phyloP scores from a whole-genome alignment of 192 early-diverging fungal genomes.

The Chytriomyces sp. region DNA sequence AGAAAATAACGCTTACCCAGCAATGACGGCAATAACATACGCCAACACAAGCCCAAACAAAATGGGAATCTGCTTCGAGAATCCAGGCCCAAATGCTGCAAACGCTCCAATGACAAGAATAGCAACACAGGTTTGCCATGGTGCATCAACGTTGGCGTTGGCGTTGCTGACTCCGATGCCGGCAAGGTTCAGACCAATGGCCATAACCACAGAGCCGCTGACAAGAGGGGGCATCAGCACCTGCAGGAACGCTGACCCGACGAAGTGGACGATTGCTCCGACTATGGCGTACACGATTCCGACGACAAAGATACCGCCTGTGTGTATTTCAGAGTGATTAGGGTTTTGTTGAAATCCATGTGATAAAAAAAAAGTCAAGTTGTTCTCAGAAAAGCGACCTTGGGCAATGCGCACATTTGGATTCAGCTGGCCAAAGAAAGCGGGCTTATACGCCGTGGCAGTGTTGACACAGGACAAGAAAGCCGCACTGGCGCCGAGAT shows the following conservation, averaged over 20 bases:
- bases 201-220: constrained; percentile 60
- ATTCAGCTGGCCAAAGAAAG: constrained; percentile 38
- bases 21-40: constrained; percentile 48
- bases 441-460: constrained; percentile 50
- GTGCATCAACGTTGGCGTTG: constrained; percentile 43
- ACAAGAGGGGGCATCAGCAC: constrained; percentile 61
- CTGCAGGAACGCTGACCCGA: constrained; percentile 55
- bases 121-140: constrained; percentile 61
- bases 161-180: constrained; percentile 50
- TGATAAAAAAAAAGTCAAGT: background rate
- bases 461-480: constrained; percentile 59
- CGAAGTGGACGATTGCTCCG: constrained; percentile 47
- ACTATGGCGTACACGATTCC: constrained; percentile 55
- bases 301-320: constrained; percentile 55
- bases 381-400: constrained; percentile 21
- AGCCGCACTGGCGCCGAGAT: constrained; percentile 62
- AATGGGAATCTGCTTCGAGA: constrained; percentile 55
- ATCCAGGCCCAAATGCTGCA: constrained; percentile 56
- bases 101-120: constrained; percentile 50
- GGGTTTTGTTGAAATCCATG: background rate
- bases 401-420: constrained; percentile 50
- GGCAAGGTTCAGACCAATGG: constrained; percentile 60
- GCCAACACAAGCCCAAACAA: constrained; percentile 52
- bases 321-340: background rate
- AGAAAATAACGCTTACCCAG: background rate